phyloP scores from a whole-genome alignment of 441 rosid species.

The Mallotus japonicus region DNA sequence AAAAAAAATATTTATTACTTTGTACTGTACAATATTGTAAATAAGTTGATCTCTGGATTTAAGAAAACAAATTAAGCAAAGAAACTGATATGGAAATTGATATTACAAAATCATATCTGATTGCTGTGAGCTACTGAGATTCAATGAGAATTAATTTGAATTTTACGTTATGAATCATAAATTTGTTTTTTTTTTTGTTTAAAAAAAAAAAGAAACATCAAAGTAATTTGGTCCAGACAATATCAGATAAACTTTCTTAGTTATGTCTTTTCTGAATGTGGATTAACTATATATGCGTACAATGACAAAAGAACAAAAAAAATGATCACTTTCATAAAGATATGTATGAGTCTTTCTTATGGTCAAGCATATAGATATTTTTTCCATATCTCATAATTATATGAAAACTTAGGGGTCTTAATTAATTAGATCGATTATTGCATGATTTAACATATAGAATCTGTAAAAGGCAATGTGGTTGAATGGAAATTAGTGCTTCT shows the following conservation, averaged over 20 bases:
- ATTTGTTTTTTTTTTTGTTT: no score
- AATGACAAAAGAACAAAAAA: conserved; percentile 10
- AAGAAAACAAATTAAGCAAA: no score
- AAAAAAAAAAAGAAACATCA: background rate
- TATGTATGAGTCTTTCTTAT: background rate
- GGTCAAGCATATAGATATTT: conserved; percentile 1
- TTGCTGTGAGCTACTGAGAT: background rate
- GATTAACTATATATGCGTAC: background rate
- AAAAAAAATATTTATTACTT: no score
- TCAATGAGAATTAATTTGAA: background rate
- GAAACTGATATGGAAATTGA: no score
- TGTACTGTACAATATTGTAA: background rate
- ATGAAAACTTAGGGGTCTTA: no score
- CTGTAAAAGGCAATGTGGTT: background rate
- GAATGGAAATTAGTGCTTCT: conserved; percentile 27
- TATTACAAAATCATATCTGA: no score
- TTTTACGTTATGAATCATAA: no score
- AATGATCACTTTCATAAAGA: background rate
- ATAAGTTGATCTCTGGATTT: background rate
- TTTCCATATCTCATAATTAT: background rate
- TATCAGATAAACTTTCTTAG: background rate
- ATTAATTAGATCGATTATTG: background rate
- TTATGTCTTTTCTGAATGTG: background rate
- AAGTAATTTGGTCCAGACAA: background rate
- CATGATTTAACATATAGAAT: background rate